A percentile compares a stretch with the other conserved stretches of the same genome.
Conservation (phyloP, 495 filamentous ascomycete species). For the Trichoderma orchidacearum region DNA sequence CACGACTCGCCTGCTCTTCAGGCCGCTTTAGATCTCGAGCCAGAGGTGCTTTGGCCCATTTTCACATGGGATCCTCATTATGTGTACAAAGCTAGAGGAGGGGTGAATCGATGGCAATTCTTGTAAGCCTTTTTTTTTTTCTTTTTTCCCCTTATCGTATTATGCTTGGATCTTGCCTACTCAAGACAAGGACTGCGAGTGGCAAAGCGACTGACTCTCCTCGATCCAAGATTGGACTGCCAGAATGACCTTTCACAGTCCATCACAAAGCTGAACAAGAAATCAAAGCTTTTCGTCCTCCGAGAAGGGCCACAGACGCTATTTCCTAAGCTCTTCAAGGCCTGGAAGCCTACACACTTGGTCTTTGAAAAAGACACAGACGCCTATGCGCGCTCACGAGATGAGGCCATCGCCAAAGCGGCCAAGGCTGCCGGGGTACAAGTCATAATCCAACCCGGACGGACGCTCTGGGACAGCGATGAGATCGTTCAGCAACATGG, state of each 20-base stretch:
- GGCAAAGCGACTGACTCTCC: neutral
- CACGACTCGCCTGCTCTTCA: constrained; percentile 58
- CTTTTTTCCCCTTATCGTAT: neutral
- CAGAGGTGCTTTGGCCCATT: constrained; percentile 47
- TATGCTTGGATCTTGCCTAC: neutral
- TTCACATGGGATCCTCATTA: constrained; percentile 67
- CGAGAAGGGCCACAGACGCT: constrained; percentile 55
- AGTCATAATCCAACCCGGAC: constrained; percentile 42
- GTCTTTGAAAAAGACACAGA: constrained; percentile 67
- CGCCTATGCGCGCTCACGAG: constrained; percentile 47
- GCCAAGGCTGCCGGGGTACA: constrained; percentile 50
- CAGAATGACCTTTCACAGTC: constrained; percentile 47
- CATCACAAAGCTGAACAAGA: constrained; percentile 45
- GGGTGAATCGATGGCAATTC: constrained; percentile 53
- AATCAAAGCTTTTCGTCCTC: constrained; percentile 52
- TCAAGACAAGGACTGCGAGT: neutral
- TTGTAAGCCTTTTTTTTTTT: constrained; percentile 19
- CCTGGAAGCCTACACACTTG: constrained; percentile 54
- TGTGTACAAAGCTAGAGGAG: constrained; percentile 51
- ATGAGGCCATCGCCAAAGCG: constrained; percentile 35
- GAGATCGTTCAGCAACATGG: constrained; percentile 46
- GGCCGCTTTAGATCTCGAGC: constrained; percentile 48
- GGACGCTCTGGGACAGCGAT: constrained; percentile 56
- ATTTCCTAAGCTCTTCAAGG: constrained; percentile 51
- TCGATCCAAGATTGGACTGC: constrained; percentile 38